Evolutionary conservation across 2,329 filamentous ascomycete species (phyloP), one percentile per base, ranked within the genome.

Genomic region (Macrophomina tecta): DNA sequence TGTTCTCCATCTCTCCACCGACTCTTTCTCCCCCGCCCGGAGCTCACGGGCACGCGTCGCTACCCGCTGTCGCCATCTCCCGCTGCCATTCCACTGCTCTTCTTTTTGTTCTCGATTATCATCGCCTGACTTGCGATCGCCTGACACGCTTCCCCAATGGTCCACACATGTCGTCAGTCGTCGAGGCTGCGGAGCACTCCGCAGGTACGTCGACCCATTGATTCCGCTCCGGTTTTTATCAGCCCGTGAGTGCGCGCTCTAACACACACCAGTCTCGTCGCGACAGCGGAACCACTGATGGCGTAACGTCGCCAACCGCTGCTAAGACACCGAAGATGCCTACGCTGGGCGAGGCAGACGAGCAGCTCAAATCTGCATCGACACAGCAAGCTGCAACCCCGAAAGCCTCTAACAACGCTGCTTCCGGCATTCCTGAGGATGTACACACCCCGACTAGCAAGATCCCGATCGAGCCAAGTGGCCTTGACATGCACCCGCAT

Each of bases 401-500:
- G 23, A 18, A 46, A 8, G 12, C 32, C 34, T 63, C 56, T 16
- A 18, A 66, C 23, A n/a, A 5, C 18, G 18, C 32, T 30, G 11
- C 5, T 5, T 45, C 56, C 45, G n/a, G 28, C 28, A 11, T 53
- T 5, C 64, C 45, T n/a, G 18, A 28, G 38, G 69, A 70, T 45
- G 67, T 72, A 23, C 74, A 70, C 64, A 79, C 81, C 6, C 93
- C 93, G 5, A 84, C 83, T 48, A 87, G 87, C 46, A 86, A 85
- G 14, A 88, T 88, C 4, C 85, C 88, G 5, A 82, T 90, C 71
- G 90, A 91, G 80, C 91, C 92, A 30, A 83, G 90, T 56, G 85
- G 85, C 70, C 88, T 89, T 68, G 93, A 97, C 77, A 97, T 97
- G 94, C 94, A 97, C 76, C 94, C 94, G 8, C 91, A 91, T 81